Conservation (phyloP, 140 eudicot genomes). For the Bidens hawaiensis region DNA sequence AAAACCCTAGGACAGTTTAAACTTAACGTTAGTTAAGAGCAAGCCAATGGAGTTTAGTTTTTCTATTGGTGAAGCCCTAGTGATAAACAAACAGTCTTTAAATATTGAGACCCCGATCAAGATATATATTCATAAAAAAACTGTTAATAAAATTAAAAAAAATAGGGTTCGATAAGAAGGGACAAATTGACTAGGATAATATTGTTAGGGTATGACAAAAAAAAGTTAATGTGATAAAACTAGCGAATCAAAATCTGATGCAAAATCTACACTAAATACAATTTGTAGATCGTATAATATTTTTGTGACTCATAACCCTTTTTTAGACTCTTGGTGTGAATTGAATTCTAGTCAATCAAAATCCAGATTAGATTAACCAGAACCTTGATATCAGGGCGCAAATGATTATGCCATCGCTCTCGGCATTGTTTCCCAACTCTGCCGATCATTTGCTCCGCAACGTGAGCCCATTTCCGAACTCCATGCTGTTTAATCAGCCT, state of each 20-base stretch:
- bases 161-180: constrained; percentile 3
- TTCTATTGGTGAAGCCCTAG: too few relatives aligned
- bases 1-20: too few relatives aligned
- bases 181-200: not conserved
- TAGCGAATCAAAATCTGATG: constrained; percentile 11
- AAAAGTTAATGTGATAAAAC: too few relatives aligned
- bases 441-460: constrained; percentile 43
- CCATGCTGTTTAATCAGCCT: constrained; percentile 43
- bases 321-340: constrained; percentile 8
- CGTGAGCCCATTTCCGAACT: constrained; percentile 49
- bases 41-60: too few relatives aligned
- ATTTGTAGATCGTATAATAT: constrained; percentile 23
- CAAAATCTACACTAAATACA: constrained; percentile 26
- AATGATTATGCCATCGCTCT: constrained; percentile 65
- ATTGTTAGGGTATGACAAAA: too few relatives aligned
- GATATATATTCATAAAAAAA: too few relatives aligned
- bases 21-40: too few relatives aligned
- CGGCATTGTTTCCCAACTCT: constrained; percentile 69
- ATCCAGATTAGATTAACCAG: constrained; percentile 15
- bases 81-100: too few relatives aligned
- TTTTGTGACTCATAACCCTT: not conserved
- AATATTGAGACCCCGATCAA: too few relatives aligned
- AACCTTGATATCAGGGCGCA: too few relatives aligned
- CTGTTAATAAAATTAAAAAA: too few relatives aligned
- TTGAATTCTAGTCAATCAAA: not conserved